These are phyloP conservation scores for Pholiota conissans DNA, from an alignment of 768 basidiomycete species.

Conservation along the genomic window DNA sequence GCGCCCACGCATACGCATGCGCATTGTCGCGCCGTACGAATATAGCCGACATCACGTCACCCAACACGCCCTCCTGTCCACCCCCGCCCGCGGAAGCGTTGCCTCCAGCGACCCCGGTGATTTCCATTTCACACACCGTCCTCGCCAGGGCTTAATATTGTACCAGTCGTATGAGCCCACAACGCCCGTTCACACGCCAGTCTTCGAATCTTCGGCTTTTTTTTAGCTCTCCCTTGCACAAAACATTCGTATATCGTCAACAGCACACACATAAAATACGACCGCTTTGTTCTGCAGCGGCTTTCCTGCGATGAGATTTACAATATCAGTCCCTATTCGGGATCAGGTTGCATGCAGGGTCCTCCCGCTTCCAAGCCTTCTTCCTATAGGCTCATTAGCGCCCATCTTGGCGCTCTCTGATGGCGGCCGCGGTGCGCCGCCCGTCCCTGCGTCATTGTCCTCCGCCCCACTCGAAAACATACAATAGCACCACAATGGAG, in stretches of 20 bases:
- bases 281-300: background rate
- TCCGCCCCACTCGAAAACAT: background rate
- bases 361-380: constrained; percentile 1
- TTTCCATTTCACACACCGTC: constrained; percentile 3
- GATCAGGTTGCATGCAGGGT: constrained; percentile 2
- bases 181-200: constrained; percentile 17
- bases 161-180: background rate
- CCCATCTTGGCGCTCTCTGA: constrained; percentile 13
- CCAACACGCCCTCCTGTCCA: background rate
- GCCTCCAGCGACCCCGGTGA: background rate
- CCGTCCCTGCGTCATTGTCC: constrained; percentile 19
- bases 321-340: background rate
- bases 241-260: background rate
- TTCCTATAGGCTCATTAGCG: constrained; percentile 15
- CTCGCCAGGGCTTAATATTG: background rate
- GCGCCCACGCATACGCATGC: background rate
- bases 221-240: background rate
- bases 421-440: background rate
- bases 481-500: constrained; percentile 13
- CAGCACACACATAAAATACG: background rate
- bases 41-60: constrained; percentile 39
- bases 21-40: too few relatives aligned
- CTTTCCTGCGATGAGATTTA: background rate
- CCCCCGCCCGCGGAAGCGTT: background rate
- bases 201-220: constrained; percentile 9